A percentile compares a stretch with the other conserved stretches of the same genome.
Conservation (phyloP, 768 basidiomycete genomes). For the Russula griseocarnosa region DNA sequence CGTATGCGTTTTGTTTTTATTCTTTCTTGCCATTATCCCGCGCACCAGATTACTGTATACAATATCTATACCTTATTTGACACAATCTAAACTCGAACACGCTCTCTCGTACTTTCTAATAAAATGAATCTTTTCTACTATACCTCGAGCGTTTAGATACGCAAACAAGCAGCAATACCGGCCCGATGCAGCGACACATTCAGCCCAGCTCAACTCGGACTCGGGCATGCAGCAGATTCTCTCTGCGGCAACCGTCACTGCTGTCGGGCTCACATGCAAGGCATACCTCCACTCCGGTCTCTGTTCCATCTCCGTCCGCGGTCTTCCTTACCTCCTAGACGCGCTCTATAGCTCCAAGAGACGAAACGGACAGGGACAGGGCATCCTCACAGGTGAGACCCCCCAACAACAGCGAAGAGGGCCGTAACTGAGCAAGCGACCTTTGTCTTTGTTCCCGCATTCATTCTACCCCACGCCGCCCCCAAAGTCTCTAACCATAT, state of each 20-base stretch:
- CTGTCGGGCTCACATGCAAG: conserved; percentile 76
- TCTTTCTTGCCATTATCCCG: too few relatives aligned
- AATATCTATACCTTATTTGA: too few relatives aligned
- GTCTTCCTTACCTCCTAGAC: conserved; percentile 58
- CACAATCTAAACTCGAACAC: background rate
- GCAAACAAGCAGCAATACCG: background rate
- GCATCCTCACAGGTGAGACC: conserved; percentile 65
- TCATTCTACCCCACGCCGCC: too few relatives aligned
- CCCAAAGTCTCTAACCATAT: conserved; percentile 84
- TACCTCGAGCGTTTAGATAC: too few relatives aligned
- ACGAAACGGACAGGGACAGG: conserved; percentile 50
- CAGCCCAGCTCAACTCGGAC: too few relatives aligned
- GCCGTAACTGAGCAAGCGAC: background rate
- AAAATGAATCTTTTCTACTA: too few relatives aligned
- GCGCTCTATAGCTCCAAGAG: conserved; percentile 53
- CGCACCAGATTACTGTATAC: too few relatives aligned
- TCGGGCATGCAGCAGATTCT: conserved; percentile 31
- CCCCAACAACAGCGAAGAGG: background rate
- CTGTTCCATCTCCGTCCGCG: conserved; percentile 64
- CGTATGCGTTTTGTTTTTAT: background rate
- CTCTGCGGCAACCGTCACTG: conserved; percentile 57
- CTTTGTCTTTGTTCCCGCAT: background rate
- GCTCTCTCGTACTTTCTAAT: background rate
- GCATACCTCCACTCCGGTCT: conserved; percentile 65
- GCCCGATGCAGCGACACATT: background rate